Percentiles rank a stretch among this genome's conserved stretches.
These are phyloP conservation scores for Globisporangium solare DNA, from an alignment of 352 stramenopile genomes.

Conservation along the genomic window DNA sequence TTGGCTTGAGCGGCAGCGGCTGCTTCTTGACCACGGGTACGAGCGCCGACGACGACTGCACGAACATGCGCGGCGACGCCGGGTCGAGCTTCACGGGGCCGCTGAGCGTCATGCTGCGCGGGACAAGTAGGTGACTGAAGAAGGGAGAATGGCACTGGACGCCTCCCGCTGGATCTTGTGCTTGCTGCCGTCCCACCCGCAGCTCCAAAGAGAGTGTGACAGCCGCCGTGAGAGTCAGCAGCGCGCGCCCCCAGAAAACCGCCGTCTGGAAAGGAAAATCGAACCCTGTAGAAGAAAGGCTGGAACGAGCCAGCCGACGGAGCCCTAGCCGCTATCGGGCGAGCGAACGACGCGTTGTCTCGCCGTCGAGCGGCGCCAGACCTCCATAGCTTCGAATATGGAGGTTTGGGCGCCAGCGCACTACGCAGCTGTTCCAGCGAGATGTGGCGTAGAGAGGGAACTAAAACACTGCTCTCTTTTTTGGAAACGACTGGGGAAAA, in stretches of 20 bases:
- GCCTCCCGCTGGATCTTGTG: too few relatives aligned
- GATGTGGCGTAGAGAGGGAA: not conserved
- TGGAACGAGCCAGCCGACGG: not conserved
- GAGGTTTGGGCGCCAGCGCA: not conserved
- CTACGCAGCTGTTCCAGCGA: not conserved
- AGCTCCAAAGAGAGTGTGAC: not conserved
- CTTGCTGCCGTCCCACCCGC: too few relatives aligned
- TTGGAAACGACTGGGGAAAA: not conserved
- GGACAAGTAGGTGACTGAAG: not conserved
- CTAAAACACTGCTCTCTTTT: not conserved
- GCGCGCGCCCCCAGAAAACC: not conserved
- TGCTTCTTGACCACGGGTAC: slow-evolving; percentile 49
- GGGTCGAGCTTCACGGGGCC: slow-evolving; percentile 41
- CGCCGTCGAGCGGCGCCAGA: too few relatives aligned
- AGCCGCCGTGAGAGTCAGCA: not conserved
- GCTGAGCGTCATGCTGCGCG: slow-evolving; percentile 35
- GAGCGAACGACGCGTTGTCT: not conserved
- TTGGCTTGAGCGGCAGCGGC: slow-evolving; percentile 19
- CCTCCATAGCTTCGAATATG: not conserved
- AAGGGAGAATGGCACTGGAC: slow-evolving; percentile 1
- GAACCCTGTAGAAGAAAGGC: not conserved
- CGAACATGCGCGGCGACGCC: slow-evolving; percentile 31
- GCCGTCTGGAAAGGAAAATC: not conserved
- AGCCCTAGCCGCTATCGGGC: not conserved
- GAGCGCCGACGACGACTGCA: slow-evolving; percentile 30